Conservation (phyloP, 306 rosid species). For the Amphicarpaea edgeworthii region DNA sequence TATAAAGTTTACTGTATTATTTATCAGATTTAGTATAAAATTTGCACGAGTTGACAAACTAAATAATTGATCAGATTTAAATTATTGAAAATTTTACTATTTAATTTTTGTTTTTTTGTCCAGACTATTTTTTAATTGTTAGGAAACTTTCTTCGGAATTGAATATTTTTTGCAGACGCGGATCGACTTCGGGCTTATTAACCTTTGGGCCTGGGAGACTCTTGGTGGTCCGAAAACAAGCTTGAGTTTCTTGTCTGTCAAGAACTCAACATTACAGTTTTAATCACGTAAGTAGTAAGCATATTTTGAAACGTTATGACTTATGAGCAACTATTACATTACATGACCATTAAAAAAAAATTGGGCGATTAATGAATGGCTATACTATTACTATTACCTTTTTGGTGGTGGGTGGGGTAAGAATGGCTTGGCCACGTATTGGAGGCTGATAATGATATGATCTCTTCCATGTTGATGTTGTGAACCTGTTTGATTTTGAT, state of each 20-base stretch:
- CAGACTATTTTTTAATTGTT: background rate
- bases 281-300: no score
- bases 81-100: background rate
- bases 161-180: background rate
- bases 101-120: background rate
- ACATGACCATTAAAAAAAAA: no score
- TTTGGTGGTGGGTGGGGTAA: constrained; percentile 71
- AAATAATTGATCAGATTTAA: background rate
- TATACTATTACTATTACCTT: no score
- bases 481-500: no score
- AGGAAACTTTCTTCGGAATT: background rate
- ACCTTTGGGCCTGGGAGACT: constrained; percentile 16
- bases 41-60: background rate
- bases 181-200: background rate
- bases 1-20: background rate
- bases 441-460: constrained; percentile 36
- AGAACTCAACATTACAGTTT: background rate
- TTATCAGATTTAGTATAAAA: background rate
- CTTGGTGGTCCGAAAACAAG: constrained; percentile 34
- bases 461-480: constrained; percentile 45
- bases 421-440: constrained; percentile 54
- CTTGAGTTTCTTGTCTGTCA: background rate
- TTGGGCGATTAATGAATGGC: background rate
- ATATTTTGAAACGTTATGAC: no score
- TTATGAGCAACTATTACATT: no score